Evolutionary conservation across 2,329 filamentous ascomycete species (phyloP).

Genomic region (Incumbomyces lentus): DNA sequence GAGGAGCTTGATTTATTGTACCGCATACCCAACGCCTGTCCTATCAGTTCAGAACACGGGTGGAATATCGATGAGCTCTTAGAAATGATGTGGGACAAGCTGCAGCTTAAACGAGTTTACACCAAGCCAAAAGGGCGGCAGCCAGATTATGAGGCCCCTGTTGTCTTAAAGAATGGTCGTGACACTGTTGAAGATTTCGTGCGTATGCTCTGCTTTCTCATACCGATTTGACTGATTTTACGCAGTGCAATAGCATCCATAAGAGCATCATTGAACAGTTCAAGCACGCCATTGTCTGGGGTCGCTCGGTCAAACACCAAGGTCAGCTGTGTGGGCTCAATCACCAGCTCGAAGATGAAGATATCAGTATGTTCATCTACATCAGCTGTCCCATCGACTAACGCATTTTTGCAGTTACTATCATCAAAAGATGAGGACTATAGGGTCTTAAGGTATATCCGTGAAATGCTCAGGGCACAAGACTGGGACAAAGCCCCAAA

Average conservation of each 20-base stretch:
- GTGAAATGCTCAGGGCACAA: too few relatives aligned
- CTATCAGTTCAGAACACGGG: conserved; percentile 92
- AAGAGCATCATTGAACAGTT: conserved; percentile 93
- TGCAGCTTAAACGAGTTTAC: conserved; percentile 84
- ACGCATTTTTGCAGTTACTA: conserved; percentile 23
- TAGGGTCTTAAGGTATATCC: too few relatives aligned
- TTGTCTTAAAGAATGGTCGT: conserved; percentile 70
- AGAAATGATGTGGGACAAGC: conserved; percentile 97
- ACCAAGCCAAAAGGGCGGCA: conserved; percentile 95
- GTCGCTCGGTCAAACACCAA: conserved; percentile 96
- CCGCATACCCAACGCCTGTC: conserved; percentile 90
- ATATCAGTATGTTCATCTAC: conserved; percentile 63
- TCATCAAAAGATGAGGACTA: conserved; percentile 26
- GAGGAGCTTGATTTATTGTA: conserved; percentile 95
- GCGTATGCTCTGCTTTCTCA: conserved; percentile 31
- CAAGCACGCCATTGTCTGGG: conserved; percentile 90
- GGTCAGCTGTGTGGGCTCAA: conserved; percentile 85
- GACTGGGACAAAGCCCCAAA: too few relatives aligned
- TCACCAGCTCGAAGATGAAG: conserved; percentile 90
- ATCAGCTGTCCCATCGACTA: neutral
- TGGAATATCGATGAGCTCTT: conserved; percentile 97
- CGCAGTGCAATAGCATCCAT: conserved; percentile 90
- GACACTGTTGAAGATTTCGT: conserved; percentile 97
- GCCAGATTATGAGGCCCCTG: conserved; percentile 84
- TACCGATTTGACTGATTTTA: conserved; percentile 18